Evolutionary conservation across 306 rosid species (phyloP), one percentile per base, ranked within the genome.

Genomic region (Dalbergia cochinchinensis): DNA sequence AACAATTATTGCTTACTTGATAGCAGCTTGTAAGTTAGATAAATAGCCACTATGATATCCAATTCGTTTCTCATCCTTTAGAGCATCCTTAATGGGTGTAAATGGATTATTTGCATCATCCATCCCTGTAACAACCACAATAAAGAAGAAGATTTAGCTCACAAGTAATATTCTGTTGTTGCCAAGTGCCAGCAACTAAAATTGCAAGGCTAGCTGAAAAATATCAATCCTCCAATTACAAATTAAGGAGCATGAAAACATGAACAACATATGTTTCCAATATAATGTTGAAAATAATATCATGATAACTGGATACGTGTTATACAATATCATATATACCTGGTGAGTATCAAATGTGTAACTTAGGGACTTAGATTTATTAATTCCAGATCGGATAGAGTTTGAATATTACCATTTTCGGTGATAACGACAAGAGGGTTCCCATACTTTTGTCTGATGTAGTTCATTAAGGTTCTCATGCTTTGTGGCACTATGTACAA

Each of bases 401-500:
- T 70, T 54, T 12, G 76, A 70, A 53, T 67, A 78, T 88, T 92
- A 96, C 99, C 99, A 63, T 93, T 96, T 85, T 96, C 99, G 0
- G 99, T 96, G 88, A 96, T 90, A 19, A 84, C 15, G 57, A 93
- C 96, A 6, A 82, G 83, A 55, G 99, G 97, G 78, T 90, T 96
- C 62, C 92, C 94, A 42, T 96, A 96, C 64, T 89, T 93, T 12
- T 87, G 83, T 86, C 85, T 96, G 74, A 96, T 86, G 79, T 93
- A 89, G 85, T 88, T 91, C 99, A 91, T 90, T 77, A 96, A 85
- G 75, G 80, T 89, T 83, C 93, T 85, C 93, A 96, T 90, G 75
- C 99, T 91, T 60, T 82, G 77, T 80, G 99, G 99, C 45, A 96
- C 97, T 65, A 96, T 85, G 85, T 89, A 93, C 78, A 96, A 80